Percentiles rank a stretch among this genome's conserved stretches.
phyloP scores from a whole-genome alignment of 2,329 filamentous ascomycete species.

The Rhynchosporium secalis region DNA sequence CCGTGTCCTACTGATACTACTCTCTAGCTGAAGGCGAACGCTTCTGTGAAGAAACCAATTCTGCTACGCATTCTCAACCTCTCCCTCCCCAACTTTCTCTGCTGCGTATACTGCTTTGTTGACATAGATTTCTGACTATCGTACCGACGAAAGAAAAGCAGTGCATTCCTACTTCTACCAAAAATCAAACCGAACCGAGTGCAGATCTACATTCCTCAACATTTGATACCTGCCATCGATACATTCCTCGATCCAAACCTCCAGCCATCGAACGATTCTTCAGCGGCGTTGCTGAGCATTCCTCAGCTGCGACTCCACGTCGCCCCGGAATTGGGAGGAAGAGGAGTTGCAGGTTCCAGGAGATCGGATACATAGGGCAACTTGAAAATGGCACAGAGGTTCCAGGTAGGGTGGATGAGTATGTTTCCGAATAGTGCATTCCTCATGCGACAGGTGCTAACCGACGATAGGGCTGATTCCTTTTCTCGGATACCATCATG shows the following conservation, averaged over 20 bases:
- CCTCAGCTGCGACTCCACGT: constrained; percentile 39
- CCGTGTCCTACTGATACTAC: constrained; percentile 2
- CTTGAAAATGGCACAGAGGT: constrained; percentile 35
- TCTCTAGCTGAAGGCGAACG: constrained; percentile 8
- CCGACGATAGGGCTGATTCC: constrained; percentile 58
- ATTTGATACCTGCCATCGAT: constrained; percentile 3
- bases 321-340: constrained; percentile 38
- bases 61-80: constrained; percentile 12
- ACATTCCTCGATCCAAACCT: constrained; percentile 29
- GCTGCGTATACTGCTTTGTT: constrained; percentile 11
- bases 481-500: constrained; percentile 75
- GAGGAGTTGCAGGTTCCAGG: constrained; percentile 36
- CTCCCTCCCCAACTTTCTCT: not conserved
- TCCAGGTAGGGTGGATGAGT: constrained; percentile 39
- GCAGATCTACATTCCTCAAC: constrained; percentile 11
- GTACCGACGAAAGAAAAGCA: constrained; percentile 6
- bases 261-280: constrained; percentile 7
- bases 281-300: constrained; percentile 37
- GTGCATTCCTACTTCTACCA: not conserved
- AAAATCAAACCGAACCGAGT: not conserved
- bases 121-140: constrained; percentile 13
- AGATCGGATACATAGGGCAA: constrained; percentile 16
- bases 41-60: constrained; percentile 14
- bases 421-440: constrained; percentile 27
- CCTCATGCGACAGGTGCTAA: constrained; percentile 16